Evolutionary conservation across 2,329 filamentous ascomycete species (phyloP), one percentile per base, ranked within the genome.

Genomic region (Pyrenophora seminiperda): DNA sequence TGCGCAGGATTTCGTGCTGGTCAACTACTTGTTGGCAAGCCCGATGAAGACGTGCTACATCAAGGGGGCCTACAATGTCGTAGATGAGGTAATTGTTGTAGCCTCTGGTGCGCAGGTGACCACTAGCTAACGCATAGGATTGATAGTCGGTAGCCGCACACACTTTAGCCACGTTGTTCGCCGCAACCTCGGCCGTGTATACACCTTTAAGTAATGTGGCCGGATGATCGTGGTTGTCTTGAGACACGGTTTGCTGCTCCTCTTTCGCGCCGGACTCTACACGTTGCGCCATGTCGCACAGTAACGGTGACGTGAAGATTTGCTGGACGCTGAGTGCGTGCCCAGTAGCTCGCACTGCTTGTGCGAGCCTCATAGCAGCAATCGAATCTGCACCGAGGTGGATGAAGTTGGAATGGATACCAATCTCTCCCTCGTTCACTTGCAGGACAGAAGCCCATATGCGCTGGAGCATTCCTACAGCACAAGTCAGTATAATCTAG

Each of bases 1-100:
- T 54, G 7, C 51, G 41, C 2, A 54, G 47, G 17, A 54, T 54
- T 11, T 41, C 39, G 31, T 54, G 51, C 20, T 20, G 42, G 32
- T 34, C 14, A 15, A 34, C 32, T 34, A 34, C n/a, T 17, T 34
- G 32, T 17, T 34, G 32, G 32, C 32, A 34, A 17, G 32, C 32
- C 32, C 14, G 32, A 34, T 34, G 32, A n/a, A 34, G 32, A 34
- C 32, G 32, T n/a, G 32, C 32, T 34, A 34, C 14, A 34, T 34
- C n/a, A 4, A 34, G 32, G 9, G 32, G 13, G 32, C 32, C 32
- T n/a, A 9, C 14, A 17, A 34, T 34, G 32, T 34, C 14, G 32
- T 34, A 34, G n/a, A 34, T 34, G 32, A 34, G 32, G 32, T 34
- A 34, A 9, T 34, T 34, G 32, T 34, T 34, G 32, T 34, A 34